Percentiles rank a stretch among this genome's conserved stretches.
Evolutionary conservation across 2,329 filamentous ascomycete species (phyloP).

Genomic region (Penicillium digitatum): DNA sequence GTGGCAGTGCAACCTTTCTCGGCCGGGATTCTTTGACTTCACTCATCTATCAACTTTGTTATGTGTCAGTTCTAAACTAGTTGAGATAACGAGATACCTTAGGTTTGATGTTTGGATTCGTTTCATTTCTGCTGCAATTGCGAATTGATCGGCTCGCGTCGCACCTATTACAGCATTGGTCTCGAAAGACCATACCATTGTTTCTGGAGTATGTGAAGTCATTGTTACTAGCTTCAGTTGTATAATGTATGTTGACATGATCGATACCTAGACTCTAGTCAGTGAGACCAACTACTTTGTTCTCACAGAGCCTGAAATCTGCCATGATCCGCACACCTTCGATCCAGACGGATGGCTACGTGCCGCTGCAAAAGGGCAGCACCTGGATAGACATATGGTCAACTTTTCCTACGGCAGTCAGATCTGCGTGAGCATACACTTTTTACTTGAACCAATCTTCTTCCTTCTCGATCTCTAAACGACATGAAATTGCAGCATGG

Average conservation of each 20-base stretch:
- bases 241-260: background rate
- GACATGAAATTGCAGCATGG: slow-evolving; percentile 11
- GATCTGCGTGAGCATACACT: slow-evolving; percentile 28
- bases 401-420: slow-evolving; percentile 27
- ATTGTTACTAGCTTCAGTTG: background rate
- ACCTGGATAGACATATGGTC: slow-evolving; percentile 22
- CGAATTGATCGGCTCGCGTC: slow-evolving; percentile 28
- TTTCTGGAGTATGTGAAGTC: slow-evolving; percentile 23
- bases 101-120: too few relatives aligned
- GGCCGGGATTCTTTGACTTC: too few relatives aligned
- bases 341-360: slow-evolving; percentile 27
- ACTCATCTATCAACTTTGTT: too few relatives aligned
- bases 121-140: slow-evolving; percentile 40
- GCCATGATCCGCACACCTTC: slow-evolving; percentile 24
- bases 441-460: background rate
- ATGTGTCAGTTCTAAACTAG: too few relatives aligned
- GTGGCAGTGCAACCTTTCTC: too few relatives aligned
- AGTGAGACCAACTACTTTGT: slow-evolving; percentile 22
- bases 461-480: background rate
- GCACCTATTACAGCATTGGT: slow-evolving; percentile 25
- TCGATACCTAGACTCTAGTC: slow-evolving; percentile 15
- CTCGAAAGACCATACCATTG: slow-evolving; percentile 32
- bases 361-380: slow-evolving; percentile 14
- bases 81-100: too few relatives aligned
- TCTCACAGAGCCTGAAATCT: slow-evolving; percentile 22